These are phyloP conservation scores for Ophiostoma himal-ulmi DNA, from an alignment of 2,329 filamentous ascomycete genomes.

Conservation along the genomic window DNA sequence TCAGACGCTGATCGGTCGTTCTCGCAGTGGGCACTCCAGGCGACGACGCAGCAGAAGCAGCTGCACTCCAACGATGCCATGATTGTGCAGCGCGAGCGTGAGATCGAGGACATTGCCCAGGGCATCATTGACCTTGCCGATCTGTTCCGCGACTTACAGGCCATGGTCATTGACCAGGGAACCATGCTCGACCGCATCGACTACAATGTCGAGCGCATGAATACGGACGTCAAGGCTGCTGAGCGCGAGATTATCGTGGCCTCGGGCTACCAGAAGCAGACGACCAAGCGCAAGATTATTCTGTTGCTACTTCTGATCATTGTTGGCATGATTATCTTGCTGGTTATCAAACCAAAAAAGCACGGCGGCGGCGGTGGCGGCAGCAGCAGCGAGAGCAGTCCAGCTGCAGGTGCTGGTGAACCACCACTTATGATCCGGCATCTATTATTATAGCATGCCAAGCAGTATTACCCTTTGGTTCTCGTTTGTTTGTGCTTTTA, in stretches of 20 bases:
- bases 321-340: slow-evolving; percentile 76
- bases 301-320: slow-evolving; percentile 80
- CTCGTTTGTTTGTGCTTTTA: slow-evolving; percentile 9
- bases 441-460: neutral
- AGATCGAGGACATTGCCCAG: slow-evolving; percentile 96
- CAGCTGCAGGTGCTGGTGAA: neutral
- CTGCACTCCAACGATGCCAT: slow-evolving; percentile 71
- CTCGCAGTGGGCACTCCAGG: slow-evolving; percentile 81
- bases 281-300: slow-evolving; percentile 88
- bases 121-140: slow-evolving; percentile 96
- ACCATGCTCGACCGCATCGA: slow-evolving; percentile 92
- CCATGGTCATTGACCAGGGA: slow-evolving; percentile 89
- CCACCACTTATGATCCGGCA: slow-evolving; percentile 2
- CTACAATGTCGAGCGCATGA: slow-evolving; percentile 96
- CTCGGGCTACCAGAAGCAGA: slow-evolving; percentile 80
- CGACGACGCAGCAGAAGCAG: slow-evolving; percentile 58
- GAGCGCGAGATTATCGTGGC: slow-evolving; percentile 88
- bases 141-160: slow-evolving; percentile 92
- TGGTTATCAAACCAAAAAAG: slow-evolving; percentile 72
- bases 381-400: neutral
- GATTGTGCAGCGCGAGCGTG: slow-evolving; percentile 86
- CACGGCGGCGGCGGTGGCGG: slow-evolving; percentile 27
- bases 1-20: slow-evolving; percentile 90
- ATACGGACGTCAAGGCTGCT: slow-evolving; percentile 84
- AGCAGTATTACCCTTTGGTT: neutral